Evolutionary conservation across 495 filamentous ascomycete species (phyloP).

Genomic region (Aspergillus cristatus): DNA sequence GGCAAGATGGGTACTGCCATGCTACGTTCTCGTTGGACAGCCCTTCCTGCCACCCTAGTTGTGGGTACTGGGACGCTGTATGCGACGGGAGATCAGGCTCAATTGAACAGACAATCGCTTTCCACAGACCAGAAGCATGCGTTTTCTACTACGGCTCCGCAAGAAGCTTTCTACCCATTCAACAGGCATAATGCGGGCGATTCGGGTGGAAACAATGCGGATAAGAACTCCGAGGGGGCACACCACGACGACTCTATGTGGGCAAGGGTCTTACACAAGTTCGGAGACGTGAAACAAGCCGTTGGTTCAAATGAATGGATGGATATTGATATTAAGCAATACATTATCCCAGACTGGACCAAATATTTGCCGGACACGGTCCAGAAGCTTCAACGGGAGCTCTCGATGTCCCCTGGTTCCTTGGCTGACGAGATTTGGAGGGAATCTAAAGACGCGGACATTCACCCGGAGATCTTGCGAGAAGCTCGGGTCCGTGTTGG

Average conservation of each 20-base stretch:
- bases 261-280: constrained; percentile 47
- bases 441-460: constrained; percentile 72
- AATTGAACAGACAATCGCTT: constrained; percentile 9
- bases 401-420: constrained; percentile 76
- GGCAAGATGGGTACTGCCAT: constrained; percentile 24
- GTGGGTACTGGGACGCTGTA: constrained; percentile 17
- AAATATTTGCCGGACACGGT: constrained; percentile 65
- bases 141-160: constrained; percentile 16
- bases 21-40: constrained; percentile 28
- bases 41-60: constrained; percentile 30
- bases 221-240: neutral
- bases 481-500: constrained; percentile 76
- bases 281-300: constrained; percentile 41
- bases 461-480: constrained; percentile 77
- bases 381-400: constrained; percentile 77
- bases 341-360: constrained; percentile 75
- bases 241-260: constrained; percentile 38
- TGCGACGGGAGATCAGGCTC: constrained; percentile 19
- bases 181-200: constrained; percentile 1
- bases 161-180: constrained; percentile 5
- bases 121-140: constrained; percentile 13
- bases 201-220: neutral
- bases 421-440: constrained; percentile 88
- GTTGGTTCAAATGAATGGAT: constrained; percentile 52
- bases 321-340: constrained; percentile 52